Conservation (phyloP, 2,329 filamentous ascomycete genomes). For the Madurella mycetomatis region DNA sequence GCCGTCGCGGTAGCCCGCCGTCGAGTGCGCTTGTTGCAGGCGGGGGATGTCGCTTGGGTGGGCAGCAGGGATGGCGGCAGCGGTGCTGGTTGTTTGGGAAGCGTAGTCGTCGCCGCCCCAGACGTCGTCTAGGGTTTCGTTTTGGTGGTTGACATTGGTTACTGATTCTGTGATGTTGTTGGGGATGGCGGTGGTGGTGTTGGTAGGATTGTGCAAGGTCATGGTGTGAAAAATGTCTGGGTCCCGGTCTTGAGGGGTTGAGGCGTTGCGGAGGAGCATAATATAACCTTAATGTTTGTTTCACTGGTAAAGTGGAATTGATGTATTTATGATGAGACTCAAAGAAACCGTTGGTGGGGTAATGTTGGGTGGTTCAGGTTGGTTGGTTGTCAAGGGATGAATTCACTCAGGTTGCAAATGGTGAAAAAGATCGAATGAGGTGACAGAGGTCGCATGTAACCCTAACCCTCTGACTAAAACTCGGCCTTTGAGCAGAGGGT, state of each 20-base stretch:
- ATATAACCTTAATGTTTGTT: not conserved
- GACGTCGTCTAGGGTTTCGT: slow-evolving; percentile 21
- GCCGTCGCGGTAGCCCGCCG: slow-evolving; percentile 86
- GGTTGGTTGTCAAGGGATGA: not conserved
- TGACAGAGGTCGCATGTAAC: not conserved
- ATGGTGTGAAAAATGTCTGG: slow-evolving; percentile 25
- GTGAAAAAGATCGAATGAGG: not conserved
- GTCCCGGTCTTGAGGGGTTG: slow-evolving; percentile 12
- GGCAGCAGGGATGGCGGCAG: not conserved
- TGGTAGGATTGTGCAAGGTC: slow-evolving; percentile 14
- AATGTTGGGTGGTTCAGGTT: not conserved
- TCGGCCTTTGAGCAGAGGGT: too few relatives aligned
- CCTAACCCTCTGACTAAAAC: not conserved
- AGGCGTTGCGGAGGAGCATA: slow-evolving; percentile 24
- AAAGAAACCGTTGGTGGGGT: too few relatives aligned
- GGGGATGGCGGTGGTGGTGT: not conserved
- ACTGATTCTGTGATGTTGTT: not conserved
- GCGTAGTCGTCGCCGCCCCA: slow-evolving; percentile 16
- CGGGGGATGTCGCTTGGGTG: slow-evolving; percentile 61
- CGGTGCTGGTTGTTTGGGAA: slow-evolving; percentile 8
- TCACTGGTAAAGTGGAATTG: not conserved
- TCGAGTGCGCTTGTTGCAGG: slow-evolving; percentile 71
- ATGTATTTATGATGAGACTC: not conserved
- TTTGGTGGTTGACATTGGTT: not conserved
- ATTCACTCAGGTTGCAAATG: not conserved